Conservation (phyloP, 805 yeast species). For the Komagataella kurtzmanii region DNA sequence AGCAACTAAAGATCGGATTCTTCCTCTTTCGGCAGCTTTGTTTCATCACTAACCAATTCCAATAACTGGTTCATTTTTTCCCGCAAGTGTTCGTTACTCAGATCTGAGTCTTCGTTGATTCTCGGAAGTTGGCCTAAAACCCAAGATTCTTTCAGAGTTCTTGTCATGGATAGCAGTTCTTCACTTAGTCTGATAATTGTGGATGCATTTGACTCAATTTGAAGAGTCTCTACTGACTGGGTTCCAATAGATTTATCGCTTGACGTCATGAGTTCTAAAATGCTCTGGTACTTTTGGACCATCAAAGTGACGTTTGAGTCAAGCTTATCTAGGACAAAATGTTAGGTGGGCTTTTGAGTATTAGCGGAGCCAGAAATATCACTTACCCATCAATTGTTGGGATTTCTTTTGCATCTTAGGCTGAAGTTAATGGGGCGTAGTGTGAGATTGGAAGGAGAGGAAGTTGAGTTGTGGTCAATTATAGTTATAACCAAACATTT, state of each 20-base stretch:
- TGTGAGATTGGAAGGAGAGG: neutral
- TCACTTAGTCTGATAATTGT: slow-evolving; percentile 38
- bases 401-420: slow-evolving; percentile 30
- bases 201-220: slow-evolving; percentile 39
- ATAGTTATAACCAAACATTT: too few relatives aligned
- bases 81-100: slow-evolving; percentile 20
- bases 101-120: slow-evolving; percentile 6
- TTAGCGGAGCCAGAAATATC: neutral
- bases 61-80: slow-evolving; percentile 20
- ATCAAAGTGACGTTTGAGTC: slow-evolving; percentile 38
- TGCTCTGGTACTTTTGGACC: slow-evolving; percentile 37
- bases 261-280: slow-evolving; percentile 29
- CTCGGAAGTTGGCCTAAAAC: slow-evolving; percentile 38
- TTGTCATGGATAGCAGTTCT: slow-evolving; percentile 34
- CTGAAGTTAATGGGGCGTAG: neutral
- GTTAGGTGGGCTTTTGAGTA: neutral
- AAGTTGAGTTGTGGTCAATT: neutral
- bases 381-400: slow-evolving; percentile 24
- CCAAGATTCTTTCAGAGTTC: slow-evolving; percentile 42
- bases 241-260: slow-evolving; percentile 20
- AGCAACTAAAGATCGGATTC: neutral
- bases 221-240: slow-evolving; percentile 38
- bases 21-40: neutral
- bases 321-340: slow-evolving; percentile 25
- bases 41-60: slow-evolving; percentile 16